Evolutionary conservation across 1,139 yeast species (phyloP).

Genomic region (Eremothecium cymbalariae): DNA sequence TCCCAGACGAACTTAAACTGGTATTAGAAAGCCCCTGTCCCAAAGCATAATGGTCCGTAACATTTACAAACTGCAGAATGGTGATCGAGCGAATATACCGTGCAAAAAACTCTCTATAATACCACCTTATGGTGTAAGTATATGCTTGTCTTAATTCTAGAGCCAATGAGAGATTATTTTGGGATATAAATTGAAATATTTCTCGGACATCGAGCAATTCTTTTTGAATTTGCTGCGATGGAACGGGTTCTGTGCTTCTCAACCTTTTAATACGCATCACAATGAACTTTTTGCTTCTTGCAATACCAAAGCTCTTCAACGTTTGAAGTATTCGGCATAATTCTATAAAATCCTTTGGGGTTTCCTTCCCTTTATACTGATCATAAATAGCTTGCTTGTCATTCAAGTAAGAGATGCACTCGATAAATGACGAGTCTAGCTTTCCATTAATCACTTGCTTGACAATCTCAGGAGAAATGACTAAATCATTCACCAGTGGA

Average conservation of each 20-base stretch:
- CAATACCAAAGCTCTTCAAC: constrained; percentile 42
- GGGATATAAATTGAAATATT: constrained; percentile 47
- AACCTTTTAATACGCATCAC: constrained; percentile 56
- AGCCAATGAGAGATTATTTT: constrained; percentile 57
- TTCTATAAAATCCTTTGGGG: constrained; percentile 27
- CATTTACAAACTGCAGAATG: constrained; percentile 44
- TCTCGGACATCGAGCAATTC: constrained; percentile 54
- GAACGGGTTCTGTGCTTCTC: constrained; percentile 42
- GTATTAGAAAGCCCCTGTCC: constrained; percentile 27
- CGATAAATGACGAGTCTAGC: constrained; percentile 48
- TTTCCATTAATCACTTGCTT: constrained; percentile 43
- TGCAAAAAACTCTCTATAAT: constrained; percentile 69
- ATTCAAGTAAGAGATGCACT: constrained; percentile 46
- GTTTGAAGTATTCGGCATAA: constrained; percentile 30
- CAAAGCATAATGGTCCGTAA: constrained; percentile 41
- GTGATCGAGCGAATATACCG: constrained; percentile 73
- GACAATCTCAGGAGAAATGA: constrained; percentile 64
- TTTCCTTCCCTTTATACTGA: constrained; percentile 27
- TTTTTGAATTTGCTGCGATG: constrained; percentile 71
- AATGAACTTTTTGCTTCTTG: constrained; percentile 64
- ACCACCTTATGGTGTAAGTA: constrained; percentile 86
- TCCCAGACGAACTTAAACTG: constrained; percentile 15
- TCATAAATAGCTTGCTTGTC: constrained; percentile 49
- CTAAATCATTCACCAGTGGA: constrained; percentile 64
- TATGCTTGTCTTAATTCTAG: constrained; percentile 74